Evolutionary conservation across 176 grass and related monocot genomes (phyloP).

Genomic region (Poa pratensis): DNA sequence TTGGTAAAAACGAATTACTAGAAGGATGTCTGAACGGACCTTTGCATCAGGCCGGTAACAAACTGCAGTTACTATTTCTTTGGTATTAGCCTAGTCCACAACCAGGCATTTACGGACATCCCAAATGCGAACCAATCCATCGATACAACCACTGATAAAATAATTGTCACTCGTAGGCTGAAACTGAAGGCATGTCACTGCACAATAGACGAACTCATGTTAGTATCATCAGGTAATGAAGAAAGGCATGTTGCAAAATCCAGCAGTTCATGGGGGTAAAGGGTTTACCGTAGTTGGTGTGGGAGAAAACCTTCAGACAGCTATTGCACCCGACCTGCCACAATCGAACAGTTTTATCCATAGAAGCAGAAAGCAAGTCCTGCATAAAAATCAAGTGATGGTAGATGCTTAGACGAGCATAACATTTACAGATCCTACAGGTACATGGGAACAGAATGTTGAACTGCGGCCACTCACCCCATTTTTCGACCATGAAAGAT

Average conservation of each 20-base stretch:
- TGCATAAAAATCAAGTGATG: conserved; percentile 44
- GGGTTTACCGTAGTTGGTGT: conserved; percentile 78
- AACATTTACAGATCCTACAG: conserved; percentile 28
- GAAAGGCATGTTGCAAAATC: conserved; percentile 16
- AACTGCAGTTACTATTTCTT: conserved; percentile 87
- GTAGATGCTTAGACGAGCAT: conserved; percentile 29
- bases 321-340: conserved; percentile 71
- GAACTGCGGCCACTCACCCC: conserved; percentile 53
- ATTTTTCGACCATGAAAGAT: conserved; percentile 91
- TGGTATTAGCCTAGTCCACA: conserved; percentile 66
- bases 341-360: conserved; percentile 87
- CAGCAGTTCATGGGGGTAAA: background rate
- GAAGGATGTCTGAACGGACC: conserved; percentile 48
- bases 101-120: conserved; percentile 69
- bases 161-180: conserved; percentile 68
- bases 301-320: conserved; percentile 81
- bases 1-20: conserved; percentile 27
- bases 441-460: conserved; percentile 26
- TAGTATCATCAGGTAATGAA: background rate
- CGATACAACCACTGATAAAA: conserved; percentile 83
- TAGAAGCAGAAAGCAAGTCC: conserved; percentile 79
- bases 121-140: conserved; percentile 89
- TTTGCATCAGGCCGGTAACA: conserved; percentile 85
- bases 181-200: conserved; percentile 93
- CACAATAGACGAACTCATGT: conserved; percentile 40